Conservation (phyloP, 495 filamentous ascomycete genomes). For the Glonium stellatum region DNA sequence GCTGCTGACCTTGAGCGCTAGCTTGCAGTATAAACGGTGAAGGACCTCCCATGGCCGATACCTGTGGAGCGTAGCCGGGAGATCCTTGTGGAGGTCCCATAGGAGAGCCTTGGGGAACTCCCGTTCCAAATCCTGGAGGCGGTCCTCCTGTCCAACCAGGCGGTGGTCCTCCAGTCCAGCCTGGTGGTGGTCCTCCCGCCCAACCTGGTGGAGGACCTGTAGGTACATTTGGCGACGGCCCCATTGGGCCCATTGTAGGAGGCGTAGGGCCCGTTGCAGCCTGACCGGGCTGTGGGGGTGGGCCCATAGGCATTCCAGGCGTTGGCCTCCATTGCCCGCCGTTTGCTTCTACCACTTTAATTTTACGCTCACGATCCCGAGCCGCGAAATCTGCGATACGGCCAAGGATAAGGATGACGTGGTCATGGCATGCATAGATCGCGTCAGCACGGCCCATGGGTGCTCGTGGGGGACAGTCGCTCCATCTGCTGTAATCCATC, state of each 20-base stretch:
- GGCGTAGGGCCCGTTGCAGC: constrained; percentile 14
- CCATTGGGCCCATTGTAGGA: constrained; percentile 19
- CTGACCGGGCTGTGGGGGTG: constrained; percentile 11
- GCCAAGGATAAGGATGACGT: constrained; percentile 74
- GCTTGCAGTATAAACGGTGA: background rate
- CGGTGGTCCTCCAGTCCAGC: constrained; percentile 2
- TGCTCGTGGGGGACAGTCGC: constrained; percentile 76
- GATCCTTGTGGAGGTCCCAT: background rate
- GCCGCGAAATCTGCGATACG: constrained; percentile 76
- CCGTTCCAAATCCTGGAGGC: background rate
- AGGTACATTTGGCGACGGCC: constrained; percentile 12
- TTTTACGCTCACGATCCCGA: constrained; percentile 71
- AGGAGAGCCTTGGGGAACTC: background rate
- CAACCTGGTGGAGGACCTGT: constrained; percentile 18
- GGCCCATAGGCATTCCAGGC: constrained; percentile 39
- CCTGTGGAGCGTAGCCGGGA: background rate
- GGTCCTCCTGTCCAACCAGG: background rate
- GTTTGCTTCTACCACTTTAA: constrained; percentile 48
- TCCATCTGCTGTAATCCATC: constrained; percentile 72
- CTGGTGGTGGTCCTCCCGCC: constrained; percentile 13
- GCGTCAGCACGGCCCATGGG: constrained; percentile 71
- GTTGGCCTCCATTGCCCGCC: constrained; percentile 54
- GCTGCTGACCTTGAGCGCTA: background rate
- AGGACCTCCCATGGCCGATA: background rate
- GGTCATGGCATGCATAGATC: constrained; percentile 80